Base-by-base conservation (phyloP, 805 yeast genomes). In the Crinitomyces ghanaensis region DNA sequence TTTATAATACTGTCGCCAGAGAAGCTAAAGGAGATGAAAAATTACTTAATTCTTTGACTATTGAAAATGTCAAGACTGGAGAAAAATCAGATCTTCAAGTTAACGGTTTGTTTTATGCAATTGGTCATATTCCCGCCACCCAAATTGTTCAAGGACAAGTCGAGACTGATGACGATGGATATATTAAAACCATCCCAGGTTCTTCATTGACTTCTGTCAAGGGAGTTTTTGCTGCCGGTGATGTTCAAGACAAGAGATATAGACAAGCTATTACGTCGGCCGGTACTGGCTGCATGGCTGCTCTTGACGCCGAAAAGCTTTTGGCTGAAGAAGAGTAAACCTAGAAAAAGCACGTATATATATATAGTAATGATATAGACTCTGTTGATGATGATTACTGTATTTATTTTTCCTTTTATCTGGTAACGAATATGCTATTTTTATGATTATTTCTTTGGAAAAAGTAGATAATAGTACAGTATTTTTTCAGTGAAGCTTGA, bases 211-310 rank as follows among this genome's bases (percentile, higher is more conserved):
- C 98, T 30, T 75, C 93, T 9, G 72, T 88, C 39, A 72, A 71
- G 52, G 97, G 96, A 57, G 82, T 91, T 41, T 91, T 80, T 49
- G 98, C 98, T 40, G 98, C 98, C 39, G 98, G 98, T 63, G 98
- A 91, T 56, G 98, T 91, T 37, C 98, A 91, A 64, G 98, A 91
- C 63, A 78, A 83, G 60, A 74, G 72, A 57, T 91, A 88, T 64
- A 83, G 98, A 75, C 98, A 91, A 68, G 98, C 98, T 38, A 84
- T 91, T 55, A 91, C 98, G 26, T 85, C 96, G 58, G 98, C 98
- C n/a, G 98, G 98, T 54, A 72, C 95, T 43, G 98, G 98, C 43
- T 91, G 98, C 70, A 88, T 86, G 96, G 98, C 98, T 51, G 98
- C 94, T 40, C 71, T 91, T 41, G 97, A 91, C 52, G 83, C 88